Percentiles rank a stretch among this genome's conserved stretches.
These are phyloP conservation scores for Diutina siamensis DNA, from an alignment of 1,139 yeast genomes.

Conservation along the genomic window DNA sequence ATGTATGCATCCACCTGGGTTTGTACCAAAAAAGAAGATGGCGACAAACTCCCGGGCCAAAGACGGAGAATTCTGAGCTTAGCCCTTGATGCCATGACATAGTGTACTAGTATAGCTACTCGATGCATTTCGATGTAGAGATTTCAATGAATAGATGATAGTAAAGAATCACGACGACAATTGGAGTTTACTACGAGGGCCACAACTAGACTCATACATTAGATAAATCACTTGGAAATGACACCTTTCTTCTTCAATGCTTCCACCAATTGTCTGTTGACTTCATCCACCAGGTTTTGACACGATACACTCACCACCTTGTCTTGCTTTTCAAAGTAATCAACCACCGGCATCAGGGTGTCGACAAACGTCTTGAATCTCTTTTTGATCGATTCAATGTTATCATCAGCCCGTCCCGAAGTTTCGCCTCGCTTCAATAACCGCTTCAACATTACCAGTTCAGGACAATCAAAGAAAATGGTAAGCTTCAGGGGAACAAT, in stretches of 20 bases:
- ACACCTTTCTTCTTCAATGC: slow-evolving; percentile 39
- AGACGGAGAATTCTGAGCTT: slow-evolving; percentile 5
- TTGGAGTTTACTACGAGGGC: too few relatives aligned
- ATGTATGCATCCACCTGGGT: slow-evolving; percentile 90
- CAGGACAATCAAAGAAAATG: slow-evolving; percentile 91
- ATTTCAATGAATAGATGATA: too few relatives aligned
- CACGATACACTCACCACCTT: slow-evolving; percentile 75
- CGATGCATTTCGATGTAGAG: too few relatives aligned
- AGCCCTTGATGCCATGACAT: not conserved
- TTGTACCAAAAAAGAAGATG: slow-evolving; percentile 37
- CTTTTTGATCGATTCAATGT: slow-evolving; percentile 79
- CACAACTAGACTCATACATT: too few relatives aligned
- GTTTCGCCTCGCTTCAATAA: slow-evolving; percentile 88
- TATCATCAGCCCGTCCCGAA: slow-evolving; percentile 89
- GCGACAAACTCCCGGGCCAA: not conserved
- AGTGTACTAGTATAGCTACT: not conserved
- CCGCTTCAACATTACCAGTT: slow-evolving; percentile 73
- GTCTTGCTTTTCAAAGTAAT: slow-evolving; percentile 62
- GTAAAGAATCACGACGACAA: too few relatives aligned
- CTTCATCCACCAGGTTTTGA: slow-evolving; percentile 69
- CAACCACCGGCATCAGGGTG: slow-evolving; percentile 91
- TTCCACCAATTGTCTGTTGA: slow-evolving; percentile 55
- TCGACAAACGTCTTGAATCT: slow-evolving; percentile 79
- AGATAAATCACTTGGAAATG: not conserved
- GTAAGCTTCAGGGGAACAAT: slow-evolving; percentile 71